A percentile compares a stretch with the other conserved stretches of the same genome.
These are phyloP conservation scores for Paragyromitra xinjiangensis DNA, from an alignment of 495 filamentous ascomycete genomes.

Conservation along the genomic window DNA sequence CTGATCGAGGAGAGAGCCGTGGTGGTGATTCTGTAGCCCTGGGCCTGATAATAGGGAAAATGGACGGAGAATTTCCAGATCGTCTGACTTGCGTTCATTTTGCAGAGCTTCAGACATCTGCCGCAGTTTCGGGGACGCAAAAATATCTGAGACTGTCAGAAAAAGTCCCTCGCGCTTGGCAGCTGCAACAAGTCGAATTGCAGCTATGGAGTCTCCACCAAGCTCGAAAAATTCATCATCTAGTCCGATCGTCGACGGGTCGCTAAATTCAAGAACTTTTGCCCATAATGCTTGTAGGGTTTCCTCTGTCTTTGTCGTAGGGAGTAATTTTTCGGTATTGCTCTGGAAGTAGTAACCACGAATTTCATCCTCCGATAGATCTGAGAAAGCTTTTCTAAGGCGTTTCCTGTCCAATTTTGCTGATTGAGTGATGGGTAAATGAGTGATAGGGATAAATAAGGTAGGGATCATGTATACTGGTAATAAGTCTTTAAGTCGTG, in stretches of 20 bases:
- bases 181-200: conserved; percentile 73
- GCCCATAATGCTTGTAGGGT: conserved; percentile 51
- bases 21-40: not conserved
- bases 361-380: conserved; percentile 29
- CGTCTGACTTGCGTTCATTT: not conserved
- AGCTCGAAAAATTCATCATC: conserved; percentile 70
- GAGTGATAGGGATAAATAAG: conserved; percentile 63
- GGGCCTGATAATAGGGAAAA: conserved; percentile 2
- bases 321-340: conserved; percentile 31
- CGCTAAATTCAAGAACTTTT: conserved; percentile 42
- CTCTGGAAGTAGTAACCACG: conserved; percentile 23
- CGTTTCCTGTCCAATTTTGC: conserved; percentile 66
- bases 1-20: conserved; percentile 6
- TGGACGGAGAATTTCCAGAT: not conserved
- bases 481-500: conserved; percentile 23
- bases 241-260: conserved; percentile 59
- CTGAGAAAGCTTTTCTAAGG: conserved; percentile 46
- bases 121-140: conserved; percentile 48
- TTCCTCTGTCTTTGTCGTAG: conserved; percentile 24
- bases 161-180: conserved; percentile 59
- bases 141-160: conserved; percentile 37
- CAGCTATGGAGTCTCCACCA: conserved; percentile 75
- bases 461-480: conserved; percentile 68
- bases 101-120: conserved; percentile 38
- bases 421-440: conserved; percentile 64